Evolutionary conservation across 495 filamentous ascomycete genomes (phyloP), one percentile per base, ranked within the genome.

Genomic region (Trichocladium uniseriatum): DNA sequence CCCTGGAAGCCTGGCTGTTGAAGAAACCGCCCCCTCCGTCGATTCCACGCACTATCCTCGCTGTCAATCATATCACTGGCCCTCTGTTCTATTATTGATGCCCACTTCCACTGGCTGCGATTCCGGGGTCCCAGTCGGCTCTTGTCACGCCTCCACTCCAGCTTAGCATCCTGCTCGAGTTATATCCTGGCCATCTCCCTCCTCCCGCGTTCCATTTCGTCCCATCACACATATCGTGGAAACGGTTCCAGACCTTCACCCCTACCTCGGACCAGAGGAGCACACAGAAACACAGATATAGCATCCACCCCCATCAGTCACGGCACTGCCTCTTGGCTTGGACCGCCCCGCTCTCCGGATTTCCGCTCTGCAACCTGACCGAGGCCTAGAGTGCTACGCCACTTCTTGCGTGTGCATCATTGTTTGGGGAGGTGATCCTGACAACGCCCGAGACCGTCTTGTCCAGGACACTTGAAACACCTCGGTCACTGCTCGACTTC

Each of bases 191-290:
- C 52, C 43, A 41, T 44, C 38, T 44, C 41, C 37, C 43, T 43
- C 36, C 31, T 51, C 49, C 42, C 49, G 43, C 34, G 42, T 41
- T 45, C n/a, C 43, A 38, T 55, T 49, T 56, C 35, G 38, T 52
- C 54, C 56, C 49, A 45, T 57, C 52, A 36, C 55, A 52, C 59
- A 19, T 32, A 39, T 54, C 31, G 53, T 59, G 60, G 53, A 49
- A 60, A 51, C 14, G 58, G 54, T 51, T 44, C 55, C 55, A 56
- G 58, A 55, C 48, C 50, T 57, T 59, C 58, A 54, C 20, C 45
- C 46, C 43, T 47, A 38, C 24, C 38, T 32, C 22, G 13, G 19
- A 36, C 47, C 31, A 14, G 32, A 34, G 41, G 24, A 19, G 22
- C 36, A 9, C 29, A 41, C 19, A 41, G 32, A 31, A 16, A 44